phyloP scores from a whole-genome alignment of 2,329 filamentous ascomycete genomes.

The Penicillium crustosum region DNA sequence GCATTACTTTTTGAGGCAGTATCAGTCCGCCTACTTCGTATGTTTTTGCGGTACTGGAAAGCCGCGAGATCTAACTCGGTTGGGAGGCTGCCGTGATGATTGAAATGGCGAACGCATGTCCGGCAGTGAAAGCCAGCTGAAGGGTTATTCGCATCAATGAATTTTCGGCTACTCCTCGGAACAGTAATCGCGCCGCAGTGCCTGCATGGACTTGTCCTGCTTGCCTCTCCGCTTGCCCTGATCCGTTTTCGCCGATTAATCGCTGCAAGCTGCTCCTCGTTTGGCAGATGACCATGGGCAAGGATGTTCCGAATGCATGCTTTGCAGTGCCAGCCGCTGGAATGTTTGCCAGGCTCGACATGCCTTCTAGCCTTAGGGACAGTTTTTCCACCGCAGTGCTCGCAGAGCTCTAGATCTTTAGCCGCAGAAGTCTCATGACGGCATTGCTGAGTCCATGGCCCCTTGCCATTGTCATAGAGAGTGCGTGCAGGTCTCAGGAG shows the following conservation, averaged over 20 bases:
- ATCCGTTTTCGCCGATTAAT: not conserved
- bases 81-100: not conserved
- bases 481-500: not conserved
- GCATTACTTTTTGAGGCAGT: not conserved
- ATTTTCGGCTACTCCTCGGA: constrained; percentile 4
- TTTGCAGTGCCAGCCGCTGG: constrained; percentile 11
- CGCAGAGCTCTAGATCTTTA: not conserved
- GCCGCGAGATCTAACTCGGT: constrained; percentile 2
- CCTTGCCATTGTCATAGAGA: not conserved
- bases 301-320: not conserved
- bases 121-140: constrained; percentile 8
- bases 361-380: constrained; percentile 1
- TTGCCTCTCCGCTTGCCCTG: not conserved
- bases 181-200: constrained; percentile 3
- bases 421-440: not conserved
- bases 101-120: constrained; percentile 4
- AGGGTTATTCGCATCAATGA: constrained; percentile 2
- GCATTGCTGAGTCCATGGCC: not conserved
- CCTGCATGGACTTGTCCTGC: constrained; percentile 3
- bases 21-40: not conserved
- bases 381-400: constrained; percentile 2
- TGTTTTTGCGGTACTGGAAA: not conserved
- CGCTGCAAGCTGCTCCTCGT: constrained; percentile 3
- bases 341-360: not conserved
- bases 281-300: not conserved